A percentile compares a stretch with the other conserved stretches of the same genome.
Conservation (phyloP, 2,329 filamentous ascomycete species). For the Aspergillus melleus region DNA sequence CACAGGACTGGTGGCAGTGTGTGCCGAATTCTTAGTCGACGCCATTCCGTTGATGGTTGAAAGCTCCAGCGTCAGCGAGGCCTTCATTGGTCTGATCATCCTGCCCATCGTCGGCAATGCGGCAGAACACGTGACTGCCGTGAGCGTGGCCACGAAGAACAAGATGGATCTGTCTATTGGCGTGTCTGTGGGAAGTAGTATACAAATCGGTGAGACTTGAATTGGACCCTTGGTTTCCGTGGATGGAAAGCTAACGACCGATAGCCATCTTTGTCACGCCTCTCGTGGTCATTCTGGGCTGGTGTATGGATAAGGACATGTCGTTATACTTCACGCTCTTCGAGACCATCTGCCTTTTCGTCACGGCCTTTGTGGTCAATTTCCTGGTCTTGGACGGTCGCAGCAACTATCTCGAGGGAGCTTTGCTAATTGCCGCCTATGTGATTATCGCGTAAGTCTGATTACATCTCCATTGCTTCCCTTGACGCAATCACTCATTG, state of each 20-base stretch:
- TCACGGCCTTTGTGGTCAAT: conserved; percentile 80
- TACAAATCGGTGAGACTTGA: conserved; percentile 60
- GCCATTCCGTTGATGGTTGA: conserved; percentile 69
- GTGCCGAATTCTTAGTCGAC: conserved; percentile 71
- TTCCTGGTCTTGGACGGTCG: conserved; percentile 82
- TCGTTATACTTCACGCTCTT: conserved; percentile 62
- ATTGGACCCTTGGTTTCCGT: fast-evolving
- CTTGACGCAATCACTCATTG: neutral
- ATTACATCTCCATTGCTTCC: neutral
- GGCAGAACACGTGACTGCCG: conserved; percentile 77
- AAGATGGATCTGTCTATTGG: conserved; percentile 84
- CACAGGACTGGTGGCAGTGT: conserved; percentile 60
- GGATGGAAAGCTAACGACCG: conserved; percentile 5
- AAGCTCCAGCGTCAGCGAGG: conserved; percentile 62
- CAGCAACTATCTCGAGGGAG: conserved; percentile 79
- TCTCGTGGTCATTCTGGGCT: conserved; percentile 73
- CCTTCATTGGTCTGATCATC: conserved; percentile 78
- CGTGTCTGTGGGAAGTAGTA: conserved; percentile 75
- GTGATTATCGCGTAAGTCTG: conserved; percentile 67
- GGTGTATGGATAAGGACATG: conserved; percentile 74
- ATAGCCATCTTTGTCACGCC: conserved; percentile 73
- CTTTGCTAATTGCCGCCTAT: conserved; percentile 73
- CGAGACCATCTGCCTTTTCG: conserved; percentile 72
- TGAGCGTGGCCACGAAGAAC: conserved; percentile 77
- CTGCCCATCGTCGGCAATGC: conserved; percentile 82